phyloP scores from a whole-genome alignment of 179 eudicot species.

The Beta corolliflora region DNA sequence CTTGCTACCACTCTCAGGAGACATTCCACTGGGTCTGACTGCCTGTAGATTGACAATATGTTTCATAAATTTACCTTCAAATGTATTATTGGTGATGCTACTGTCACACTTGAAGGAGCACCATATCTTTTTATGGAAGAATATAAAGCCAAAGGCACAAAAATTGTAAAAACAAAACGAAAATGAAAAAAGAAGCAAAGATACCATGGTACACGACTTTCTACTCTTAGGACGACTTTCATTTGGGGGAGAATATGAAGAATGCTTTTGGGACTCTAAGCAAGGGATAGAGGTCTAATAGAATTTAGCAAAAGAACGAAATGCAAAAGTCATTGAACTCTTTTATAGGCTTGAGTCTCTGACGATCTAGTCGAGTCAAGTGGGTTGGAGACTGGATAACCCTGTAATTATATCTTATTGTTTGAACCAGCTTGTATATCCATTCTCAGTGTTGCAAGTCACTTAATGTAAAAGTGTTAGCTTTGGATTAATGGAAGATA shows the following conservation, averaged over 20 bases:
- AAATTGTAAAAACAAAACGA: too few species aligned
- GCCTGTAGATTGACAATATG: constrained; percentile 35
- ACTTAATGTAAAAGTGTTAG: neutral
- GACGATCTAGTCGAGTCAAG: neutral
- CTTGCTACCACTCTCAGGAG: constrained; percentile 40
- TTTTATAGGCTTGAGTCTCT: neutral
- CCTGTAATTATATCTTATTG: neutral
- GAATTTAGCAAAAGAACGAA: neutral
- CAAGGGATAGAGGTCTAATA: neutral
- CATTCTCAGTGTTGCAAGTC: neutral
- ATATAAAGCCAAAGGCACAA: too few species aligned
- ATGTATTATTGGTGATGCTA: neutral
- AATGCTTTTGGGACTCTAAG: neutral
- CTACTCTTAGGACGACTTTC: neutral
- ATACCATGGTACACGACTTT: neutral
- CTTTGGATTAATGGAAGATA: neutral
- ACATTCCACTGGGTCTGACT: constrained; percentile 33
- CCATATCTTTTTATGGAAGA: neutral
- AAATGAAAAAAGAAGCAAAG: neutral
- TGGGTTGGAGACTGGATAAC: neutral
- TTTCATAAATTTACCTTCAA: constrained; percentile 7
- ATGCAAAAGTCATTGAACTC: neutral
- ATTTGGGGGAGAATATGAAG: neutral
- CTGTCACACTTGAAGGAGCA: neutral
- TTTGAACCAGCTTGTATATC: neutral